Evolutionary conservation across 306 rosid genomes (phyloP), one percentile per base, ranked within the genome.

Genomic region (Begonia peltatifolia): DNA sequence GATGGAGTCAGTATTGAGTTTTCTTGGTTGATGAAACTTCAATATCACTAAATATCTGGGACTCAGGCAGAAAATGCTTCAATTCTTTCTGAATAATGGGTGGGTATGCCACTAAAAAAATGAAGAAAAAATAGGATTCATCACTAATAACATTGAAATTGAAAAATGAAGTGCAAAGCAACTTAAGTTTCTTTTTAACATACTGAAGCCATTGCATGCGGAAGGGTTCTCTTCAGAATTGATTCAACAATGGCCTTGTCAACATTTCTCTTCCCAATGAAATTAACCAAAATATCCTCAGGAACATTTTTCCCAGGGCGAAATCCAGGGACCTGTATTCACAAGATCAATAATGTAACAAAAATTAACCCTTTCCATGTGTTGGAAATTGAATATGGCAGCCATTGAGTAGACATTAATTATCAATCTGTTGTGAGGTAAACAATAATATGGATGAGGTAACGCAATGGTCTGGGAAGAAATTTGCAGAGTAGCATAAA

Each of bases 221-320:
- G 84, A 72, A 89, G 84, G 52, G 97, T 89, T 76, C 90, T 84
- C 68, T 70, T 80, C 74, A 89, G 46, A 69, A 89, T 78, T 18
- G 97, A 78, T 68, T 89, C 97, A 61, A 90, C 70, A 6, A 78
- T 63, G 54, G 95, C 97, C 71, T 76, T 83, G 56, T 69, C 72
- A 23, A 90, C 74, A 76, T 81, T 65, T 60, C 71, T 58, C 63
- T 68, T 80, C 62, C 97, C 97, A 38, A 89, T 75, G 64, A 68
- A 74, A 68, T 60, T 54, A 49, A 80, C 42, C 57, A 89, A 84
- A 68, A 90, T 67, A 52, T 64, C 68, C 58, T 90, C 97, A 0
- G 97, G 97, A 64, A 85, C 79, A 20, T 57, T 63, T 74, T 75
- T 80, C 58, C 94, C 94, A 0, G 87, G 87, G 38, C 85, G 87